These are phyloP conservation scores for Nephelium lappaceum DNA, from an alignment of 345 rosid genomes.

Conservation along the genomic window DNA sequence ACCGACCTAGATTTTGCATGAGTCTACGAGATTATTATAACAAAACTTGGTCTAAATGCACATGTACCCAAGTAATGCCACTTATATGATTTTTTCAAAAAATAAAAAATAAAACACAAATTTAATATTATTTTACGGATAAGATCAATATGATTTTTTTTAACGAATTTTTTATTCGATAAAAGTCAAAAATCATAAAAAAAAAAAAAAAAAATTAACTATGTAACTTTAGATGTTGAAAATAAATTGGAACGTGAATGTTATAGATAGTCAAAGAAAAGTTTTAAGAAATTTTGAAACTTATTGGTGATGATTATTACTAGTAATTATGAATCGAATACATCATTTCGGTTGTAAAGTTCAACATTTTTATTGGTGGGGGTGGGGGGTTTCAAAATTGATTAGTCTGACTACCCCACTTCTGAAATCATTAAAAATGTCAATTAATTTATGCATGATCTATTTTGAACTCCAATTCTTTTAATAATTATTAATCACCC, in stretches of 20 bases:
- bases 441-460: too few relatives aligned
- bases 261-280: background rate
- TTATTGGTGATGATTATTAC: background rate
- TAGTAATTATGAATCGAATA: constrained; percentile 9
- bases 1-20: background rate
- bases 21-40: background rate
- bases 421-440: background rate
- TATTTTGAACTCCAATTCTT: too few relatives aligned
- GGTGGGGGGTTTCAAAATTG: background rate
- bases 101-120: too few relatives aligned
- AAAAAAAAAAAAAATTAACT: background rate
- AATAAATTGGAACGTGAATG: background rate
- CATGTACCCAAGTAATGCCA: background rate
- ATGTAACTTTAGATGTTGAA: too few relatives aligned
- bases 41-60: background rate
- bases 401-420: background rate
- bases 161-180: too few relatives aligned
- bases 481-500: background rate
- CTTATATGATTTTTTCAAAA: too few relatives aligned
- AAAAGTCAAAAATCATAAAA: background rate
- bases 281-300: background rate
- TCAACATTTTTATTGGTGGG: background rate
- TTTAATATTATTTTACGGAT: too few relatives aligned
- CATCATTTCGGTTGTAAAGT: constrained; percentile 22
- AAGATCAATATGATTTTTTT: background rate